phyloP scores from a whole-genome alignment of 2,329 filamentous ascomycete genomes.

The Diaporthe sp. region DNA sequence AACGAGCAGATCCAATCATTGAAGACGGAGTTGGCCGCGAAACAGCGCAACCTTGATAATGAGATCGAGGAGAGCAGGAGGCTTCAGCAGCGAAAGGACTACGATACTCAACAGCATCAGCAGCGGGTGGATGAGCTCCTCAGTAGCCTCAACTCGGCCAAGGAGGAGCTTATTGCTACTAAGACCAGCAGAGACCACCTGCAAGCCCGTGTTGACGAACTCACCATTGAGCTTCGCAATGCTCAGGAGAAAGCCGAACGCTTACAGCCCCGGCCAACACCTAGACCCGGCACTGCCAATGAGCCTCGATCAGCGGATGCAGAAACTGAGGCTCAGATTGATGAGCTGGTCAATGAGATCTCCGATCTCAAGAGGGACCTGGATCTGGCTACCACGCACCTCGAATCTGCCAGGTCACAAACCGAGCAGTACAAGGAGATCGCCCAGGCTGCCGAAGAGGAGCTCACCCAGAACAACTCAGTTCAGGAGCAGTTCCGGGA shows the following conservation, averaged over 20 bases:
- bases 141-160: constrained; percentile 80
- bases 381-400: constrained; percentile 82
- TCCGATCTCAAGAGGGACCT: constrained; percentile 90
- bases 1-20: constrained; percentile 83
- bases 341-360: constrained; percentile 86
- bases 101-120: constrained; percentile 87
- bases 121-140: constrained; percentile 94
- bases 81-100: constrained; percentile 85
- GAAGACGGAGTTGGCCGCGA: constrained; percentile 81
- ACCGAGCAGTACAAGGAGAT: constrained; percentile 91
- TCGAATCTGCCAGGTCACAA: constrained; percentile 84
- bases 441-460: constrained; percentile 88
- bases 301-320: constrained; percentile 54
- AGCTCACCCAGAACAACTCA: constrained; percentile 81
- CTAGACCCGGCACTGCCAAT: constrained; percentile 63
- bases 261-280: constrained; percentile 82
- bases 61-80: constrained; percentile 90
- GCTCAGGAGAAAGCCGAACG: constrained; percentile 89
- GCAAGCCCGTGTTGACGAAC: constrained; percentile 87
- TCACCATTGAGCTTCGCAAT: constrained; percentile 87
- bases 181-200: constrained; percentile 93
- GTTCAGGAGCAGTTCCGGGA: constrained; percentile 90
- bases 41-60: constrained; percentile 85
- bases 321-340: constrained; percentile 71
- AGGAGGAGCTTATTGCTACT: constrained; percentile 86